Conservation (phyloP, 148 eudicot genomes). For the Cornus suecica region DNA sequence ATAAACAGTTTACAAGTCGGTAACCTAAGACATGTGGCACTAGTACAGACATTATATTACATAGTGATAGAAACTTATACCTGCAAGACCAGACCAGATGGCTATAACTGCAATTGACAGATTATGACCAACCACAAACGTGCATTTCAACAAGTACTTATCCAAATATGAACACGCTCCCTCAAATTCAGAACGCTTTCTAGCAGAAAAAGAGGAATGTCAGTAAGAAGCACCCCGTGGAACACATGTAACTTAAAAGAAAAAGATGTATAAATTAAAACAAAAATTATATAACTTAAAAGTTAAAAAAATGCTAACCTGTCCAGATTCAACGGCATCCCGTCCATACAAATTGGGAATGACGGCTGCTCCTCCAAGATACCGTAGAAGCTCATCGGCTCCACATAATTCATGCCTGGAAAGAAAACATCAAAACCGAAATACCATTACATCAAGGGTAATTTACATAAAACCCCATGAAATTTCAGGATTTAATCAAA, state of each 20-base stretch:
- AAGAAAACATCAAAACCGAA: background rate
- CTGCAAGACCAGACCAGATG: slow-evolving; percentile 84
- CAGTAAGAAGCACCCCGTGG: background rate
- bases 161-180: slow-evolving; percentile 68
- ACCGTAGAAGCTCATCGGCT: slow-evolving; percentile 49
- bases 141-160: slow-evolving; percentile 50
- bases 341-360: slow-evolving; percentile 44
- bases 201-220: slow-evolving; percentile 43
- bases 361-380: slow-evolving; percentile 50
- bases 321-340: slow-evolving; percentile 48
- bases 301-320: slow-evolving; percentile 38
- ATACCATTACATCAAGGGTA: too few relatives aligned
- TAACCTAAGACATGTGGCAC: background rate
- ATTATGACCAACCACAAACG: slow-evolving; percentile 71
- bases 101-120: slow-evolving; percentile 78
- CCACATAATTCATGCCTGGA: slow-evolving; percentile 59
- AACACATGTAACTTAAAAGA: background rate
- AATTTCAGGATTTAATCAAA: too few relatives aligned
- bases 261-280: background rate
- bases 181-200: slow-evolving; percentile 85
- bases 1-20: background rate
- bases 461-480: too few relatives aligned
- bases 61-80: slow-evolving; percentile 28
- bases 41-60: background rate
- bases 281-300: background rate